These are phyloP conservation scores for Dendrocalamus latiflorus DNA, from an alignment of 202 grass and related monocot species.

Conservation along the genomic window DNA sequence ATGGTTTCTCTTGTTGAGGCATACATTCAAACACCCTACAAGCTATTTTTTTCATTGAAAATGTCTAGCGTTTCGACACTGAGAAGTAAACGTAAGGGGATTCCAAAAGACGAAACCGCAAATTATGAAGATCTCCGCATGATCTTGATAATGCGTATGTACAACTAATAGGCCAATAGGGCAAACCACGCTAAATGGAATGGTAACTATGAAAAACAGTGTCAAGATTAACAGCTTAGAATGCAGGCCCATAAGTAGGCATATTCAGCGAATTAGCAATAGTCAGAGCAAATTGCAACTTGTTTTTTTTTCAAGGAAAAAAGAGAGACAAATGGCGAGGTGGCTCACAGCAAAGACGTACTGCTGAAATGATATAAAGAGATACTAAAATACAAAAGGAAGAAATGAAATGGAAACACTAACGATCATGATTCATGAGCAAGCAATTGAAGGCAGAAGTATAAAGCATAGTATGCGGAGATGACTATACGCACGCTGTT, in stretches of 20 bases:
- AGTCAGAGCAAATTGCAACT: neutral
- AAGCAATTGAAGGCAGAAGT: neutral
- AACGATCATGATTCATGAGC: neutral
- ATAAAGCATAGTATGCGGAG: neutral
- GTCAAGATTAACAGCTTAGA: neutral
- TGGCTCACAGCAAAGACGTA: neutral
- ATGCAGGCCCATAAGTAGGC: too few relatives aligned
- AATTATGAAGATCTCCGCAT: neutral
- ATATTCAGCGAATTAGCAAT: neutral
- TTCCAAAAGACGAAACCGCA: neutral
- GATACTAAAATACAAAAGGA: neutral
- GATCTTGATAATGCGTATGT: too few relatives aligned
- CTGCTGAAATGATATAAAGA: neutral
- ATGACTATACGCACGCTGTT: neutral
- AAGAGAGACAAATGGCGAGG: neutral
- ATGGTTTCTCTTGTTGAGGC: constrained; percentile 21
- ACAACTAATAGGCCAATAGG: neutral
- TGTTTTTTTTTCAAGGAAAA: neutral
- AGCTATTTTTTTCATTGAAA: neutral
- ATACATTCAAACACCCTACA: constrained; percentile 21
- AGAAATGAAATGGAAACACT: neutral
- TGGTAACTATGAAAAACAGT: neutral
- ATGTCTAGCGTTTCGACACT: neutral
- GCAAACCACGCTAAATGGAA: neutral
- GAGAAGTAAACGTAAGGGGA: neutral